These are phyloP conservation scores for Emmonsia crescens DNA, from an alignment of 2,329 filamentous ascomycete species.

Conservation along the genomic window DNA sequence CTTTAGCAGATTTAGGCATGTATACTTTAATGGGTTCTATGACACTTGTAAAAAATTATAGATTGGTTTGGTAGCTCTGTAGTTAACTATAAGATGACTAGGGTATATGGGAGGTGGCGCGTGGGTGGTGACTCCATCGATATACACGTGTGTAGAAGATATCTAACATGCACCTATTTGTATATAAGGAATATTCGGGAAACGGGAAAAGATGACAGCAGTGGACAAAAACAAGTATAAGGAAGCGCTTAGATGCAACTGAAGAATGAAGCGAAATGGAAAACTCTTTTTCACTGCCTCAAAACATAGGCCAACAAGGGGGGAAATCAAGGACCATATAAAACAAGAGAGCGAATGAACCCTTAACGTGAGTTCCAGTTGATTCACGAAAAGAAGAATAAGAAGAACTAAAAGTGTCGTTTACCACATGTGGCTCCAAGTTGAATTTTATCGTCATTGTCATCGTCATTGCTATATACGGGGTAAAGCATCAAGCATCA, in stretches of 20 bases:
- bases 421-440: not conserved
- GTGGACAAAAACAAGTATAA: not conserved
- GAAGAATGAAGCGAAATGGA: not conserved
- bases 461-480: not conserved
- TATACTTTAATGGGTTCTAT: not conserved
- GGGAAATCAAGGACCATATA: not conserved
- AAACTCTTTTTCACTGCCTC: not conserved
- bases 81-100: no score
- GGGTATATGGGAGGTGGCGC: not conserved
- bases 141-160: not conserved
- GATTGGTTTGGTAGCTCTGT: not conserved
- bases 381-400: slow-evolving; percentile 2
- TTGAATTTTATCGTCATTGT: not conserved
- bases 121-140: not conserved
- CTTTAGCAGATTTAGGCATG: not conserved
- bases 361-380: no score
- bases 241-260: not conserved
- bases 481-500: not conserved
- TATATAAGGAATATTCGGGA: not conserved
- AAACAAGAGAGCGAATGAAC: slow-evolving; percentile 1
- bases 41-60: not conserved
- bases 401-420: not conserved
- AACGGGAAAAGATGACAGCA: not conserved
- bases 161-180: not conserved
- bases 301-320: not conserved